phyloP scores from a whole-genome alignment of 2,329 filamentous ascomycete genomes.

The Diaporthe vexans region DNA sequence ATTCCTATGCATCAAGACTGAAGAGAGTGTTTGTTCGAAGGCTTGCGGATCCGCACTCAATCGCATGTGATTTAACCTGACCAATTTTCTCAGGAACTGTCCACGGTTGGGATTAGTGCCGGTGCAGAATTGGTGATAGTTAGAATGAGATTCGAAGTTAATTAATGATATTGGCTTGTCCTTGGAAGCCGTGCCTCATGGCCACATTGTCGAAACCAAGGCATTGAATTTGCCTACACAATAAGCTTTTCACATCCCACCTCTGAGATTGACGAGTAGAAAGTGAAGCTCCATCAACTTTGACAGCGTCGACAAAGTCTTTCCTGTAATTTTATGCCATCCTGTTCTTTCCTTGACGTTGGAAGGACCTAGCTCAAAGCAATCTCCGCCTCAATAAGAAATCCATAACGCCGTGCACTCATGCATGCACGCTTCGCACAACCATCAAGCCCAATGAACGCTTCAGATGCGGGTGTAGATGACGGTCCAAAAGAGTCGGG shows the following conservation, averaged over 20 bases:
- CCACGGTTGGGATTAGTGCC: too few relatives aligned
- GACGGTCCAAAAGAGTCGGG: not conserved
- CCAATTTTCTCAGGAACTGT: not conserved
- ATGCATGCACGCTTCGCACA: not conserved
- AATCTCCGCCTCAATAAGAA: not conserved
- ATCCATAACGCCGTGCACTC: not conserved
- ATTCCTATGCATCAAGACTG: not conserved
- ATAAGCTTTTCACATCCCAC: not conserved
- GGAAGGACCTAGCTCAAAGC: not conserved
- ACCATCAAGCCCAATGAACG: not conserved
- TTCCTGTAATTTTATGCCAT: not conserved
- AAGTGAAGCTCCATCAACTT: not conserved
- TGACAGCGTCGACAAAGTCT: not conserved
- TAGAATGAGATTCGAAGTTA: not conserved
- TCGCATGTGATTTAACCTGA: not conserved
- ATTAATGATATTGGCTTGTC: constrained; percentile 4
- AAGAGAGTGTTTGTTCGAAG: not conserved
- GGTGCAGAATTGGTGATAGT: not conserved
- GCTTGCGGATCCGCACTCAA: not conserved
- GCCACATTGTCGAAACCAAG: not conserved
- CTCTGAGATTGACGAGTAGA: not conserved
- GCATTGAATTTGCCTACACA: not conserved
- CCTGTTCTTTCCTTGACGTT: not conserved
- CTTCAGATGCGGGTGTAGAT: not conserved
- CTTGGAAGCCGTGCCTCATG: not conserved